These are phyloP conservation scores for Rhododendron kiyosumense DNA, from an alignment of 148 eudicot species.

Conservation along the genomic window DNA sequence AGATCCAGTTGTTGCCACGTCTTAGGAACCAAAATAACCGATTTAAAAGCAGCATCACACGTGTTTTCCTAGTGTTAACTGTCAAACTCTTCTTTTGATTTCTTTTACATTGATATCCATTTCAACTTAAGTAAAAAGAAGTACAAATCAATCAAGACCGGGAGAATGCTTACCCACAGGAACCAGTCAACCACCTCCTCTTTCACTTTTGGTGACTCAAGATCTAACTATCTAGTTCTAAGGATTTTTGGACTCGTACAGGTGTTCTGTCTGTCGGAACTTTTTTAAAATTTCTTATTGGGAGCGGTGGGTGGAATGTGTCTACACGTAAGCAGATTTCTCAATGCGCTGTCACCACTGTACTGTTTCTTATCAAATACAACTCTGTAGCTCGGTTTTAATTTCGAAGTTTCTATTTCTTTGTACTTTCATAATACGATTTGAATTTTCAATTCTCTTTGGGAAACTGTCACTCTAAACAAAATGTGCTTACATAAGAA, in stretches of 20 bases:
- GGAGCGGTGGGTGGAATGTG: background rate
- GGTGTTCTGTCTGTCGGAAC: background rate
- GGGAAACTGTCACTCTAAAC: background rate
- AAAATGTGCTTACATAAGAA: background rate
- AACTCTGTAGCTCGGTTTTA: background rate
- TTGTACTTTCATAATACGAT: background rate
- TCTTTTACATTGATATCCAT: background rate
- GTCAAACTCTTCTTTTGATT: background rate
- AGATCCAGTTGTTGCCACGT: background rate
- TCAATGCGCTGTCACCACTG: background rate
- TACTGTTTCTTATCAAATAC: background rate
- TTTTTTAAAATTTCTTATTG: background rate
- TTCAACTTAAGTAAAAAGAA: conserved; percentile 10
- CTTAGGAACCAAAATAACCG: background rate
- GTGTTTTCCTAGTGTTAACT: background rate
- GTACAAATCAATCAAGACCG: background rate
- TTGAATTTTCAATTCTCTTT: background rate
- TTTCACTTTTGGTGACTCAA: background rate
- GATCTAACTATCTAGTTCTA: background rate
- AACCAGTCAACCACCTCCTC: background rate
- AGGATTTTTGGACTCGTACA: background rate
- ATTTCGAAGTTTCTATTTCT: background rate
- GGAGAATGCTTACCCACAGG: background rate
- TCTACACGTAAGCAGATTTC: background rate
- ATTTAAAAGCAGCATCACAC: background rate